Percentiles rank a stretch among this genome's conserved stretches.
Evolutionary conservation across 2,329 filamentous ascomycete genomes (phyloP).

Genomic region (Cytospora piceae): DNA sequence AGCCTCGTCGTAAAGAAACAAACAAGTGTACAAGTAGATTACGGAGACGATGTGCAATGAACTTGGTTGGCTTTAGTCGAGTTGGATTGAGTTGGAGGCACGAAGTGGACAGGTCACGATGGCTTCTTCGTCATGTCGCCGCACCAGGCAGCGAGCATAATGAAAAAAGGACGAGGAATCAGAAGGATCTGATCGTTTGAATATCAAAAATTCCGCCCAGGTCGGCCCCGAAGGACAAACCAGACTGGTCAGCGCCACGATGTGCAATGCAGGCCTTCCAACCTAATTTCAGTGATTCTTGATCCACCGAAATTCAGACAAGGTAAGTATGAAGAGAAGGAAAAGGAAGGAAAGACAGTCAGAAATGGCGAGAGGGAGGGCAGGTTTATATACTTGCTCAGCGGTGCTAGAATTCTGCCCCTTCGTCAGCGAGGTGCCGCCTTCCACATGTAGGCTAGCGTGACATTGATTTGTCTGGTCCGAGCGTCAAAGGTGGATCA

Average conservation of each 20-base stretch:
- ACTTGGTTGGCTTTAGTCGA: too few species aligned
- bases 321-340: constrained; percentile 29
- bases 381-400: constrained; percentile 19
- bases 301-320: constrained; percentile 42
- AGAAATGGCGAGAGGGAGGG: constrained; percentile 14
- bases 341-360: not conserved
- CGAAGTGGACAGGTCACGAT: not conserved
- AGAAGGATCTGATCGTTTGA: constrained; percentile 26
- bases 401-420: constrained; percentile 14
- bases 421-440: constrained; percentile 2
- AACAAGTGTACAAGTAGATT: too few species aligned
- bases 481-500: not conserved
- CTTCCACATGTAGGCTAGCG: not conserved
- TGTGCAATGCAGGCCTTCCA: constrained; percentile 58
- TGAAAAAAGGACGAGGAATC: constrained; percentile 44
- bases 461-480: not conserved
- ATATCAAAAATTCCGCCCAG: constrained; percentile 55
- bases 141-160: constrained; percentile 45
- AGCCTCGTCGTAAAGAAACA: too few species aligned
- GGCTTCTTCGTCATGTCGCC: constrained; percentile 49
- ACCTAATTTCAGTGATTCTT: constrained; percentile 47
- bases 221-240: constrained; percentile 58
- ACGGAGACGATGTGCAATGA: too few species aligned
- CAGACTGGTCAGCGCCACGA: constrained; percentile 52
- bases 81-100: too few species aligned